Evolutionary conservation across 352 stramenopile genomes (phyloP).

Genomic region (Phytopythium helicoides): DNA sequence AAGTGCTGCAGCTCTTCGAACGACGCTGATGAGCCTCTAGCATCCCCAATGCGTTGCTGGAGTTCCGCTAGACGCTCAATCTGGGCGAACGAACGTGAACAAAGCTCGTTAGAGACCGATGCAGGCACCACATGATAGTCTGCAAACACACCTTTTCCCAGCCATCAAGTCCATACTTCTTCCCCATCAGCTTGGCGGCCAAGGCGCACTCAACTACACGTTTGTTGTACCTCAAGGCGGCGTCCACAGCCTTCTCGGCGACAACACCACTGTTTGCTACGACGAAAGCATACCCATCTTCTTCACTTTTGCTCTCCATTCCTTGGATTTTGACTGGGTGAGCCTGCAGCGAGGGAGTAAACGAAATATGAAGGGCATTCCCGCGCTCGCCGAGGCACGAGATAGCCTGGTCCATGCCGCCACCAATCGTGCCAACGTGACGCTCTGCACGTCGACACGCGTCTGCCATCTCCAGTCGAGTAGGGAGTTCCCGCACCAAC

Average conservation of each 20-base stretch:
- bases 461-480: slow-evolving; percentile 45
- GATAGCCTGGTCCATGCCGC: slow-evolving; percentile 84
- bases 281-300: slow-evolving; percentile 48
- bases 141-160: slow-evolving; percentile 36
- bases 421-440: slow-evolving; percentile 70
- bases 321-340: slow-evolving; percentile 26
- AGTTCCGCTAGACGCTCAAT: slow-evolving; percentile 45
- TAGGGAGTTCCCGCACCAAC: slow-evolving; percentile 12
- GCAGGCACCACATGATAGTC: background rate
- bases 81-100: slow-evolving; percentile 8
- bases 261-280: slow-evolving; percentile 71
- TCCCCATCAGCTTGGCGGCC: slow-evolving; percentile 67
- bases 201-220: slow-evolving; percentile 77
- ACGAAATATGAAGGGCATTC: slow-evolving; percentile 59
- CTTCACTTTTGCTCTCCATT: slow-evolving; percentile 3
- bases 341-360: slow-evolving; percentile 29
- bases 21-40: background rate
- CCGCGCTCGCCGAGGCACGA: slow-evolving; percentile 50
- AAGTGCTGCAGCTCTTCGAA: slow-evolving; percentile 32
- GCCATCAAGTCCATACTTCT: slow-evolving; percentile 21
- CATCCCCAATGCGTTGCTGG: slow-evolving; percentile 20
- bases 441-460: slow-evolving; percentile 55
- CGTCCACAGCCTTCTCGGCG: slow-evolving; percentile 74
- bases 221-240: slow-evolving; percentile 67
- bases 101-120: background rate